These are phyloP conservation scores for Meyerozyma elateridarum DNA, from an alignment of 1,139 yeast species.

Conservation along the genomic window DNA sequence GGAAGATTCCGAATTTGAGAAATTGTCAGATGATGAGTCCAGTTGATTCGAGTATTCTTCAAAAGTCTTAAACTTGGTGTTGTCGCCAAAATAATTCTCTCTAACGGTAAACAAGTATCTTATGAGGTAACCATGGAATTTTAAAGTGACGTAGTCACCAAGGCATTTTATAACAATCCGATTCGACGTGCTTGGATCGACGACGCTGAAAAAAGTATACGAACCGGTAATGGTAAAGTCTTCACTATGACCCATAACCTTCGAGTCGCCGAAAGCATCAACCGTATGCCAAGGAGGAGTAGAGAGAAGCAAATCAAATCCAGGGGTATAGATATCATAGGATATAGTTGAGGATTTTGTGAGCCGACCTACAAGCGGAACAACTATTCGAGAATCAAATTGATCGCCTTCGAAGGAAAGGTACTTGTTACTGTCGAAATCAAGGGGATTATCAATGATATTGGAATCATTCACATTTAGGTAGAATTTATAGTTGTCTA, in stretches of 20 bases:
- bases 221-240: constrained; percentile 61
- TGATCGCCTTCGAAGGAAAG: constrained; percentile 66
- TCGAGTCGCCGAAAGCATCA: constrained; percentile 59
- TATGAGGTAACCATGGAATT: constrained; percentile 74
- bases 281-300: constrained; percentile 93
- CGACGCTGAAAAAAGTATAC: constrained; percentile 54
- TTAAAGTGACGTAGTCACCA: constrained; percentile 64
- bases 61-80: constrained; percentile 74
- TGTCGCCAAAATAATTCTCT: constrained; percentile 88
- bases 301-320: constrained; percentile 58
- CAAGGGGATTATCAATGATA: constrained; percentile 83
- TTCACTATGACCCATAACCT: constrained; percentile 59
- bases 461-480: constrained; percentile 83
- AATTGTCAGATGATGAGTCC: constrained; percentile 6
- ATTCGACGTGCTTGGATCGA: constrained; percentile 66
- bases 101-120: constrained; percentile 72
- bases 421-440: constrained; percentile 73
- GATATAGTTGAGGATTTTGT: constrained; percentile 53
- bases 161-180: constrained; percentile 59
- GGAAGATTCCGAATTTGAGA: constrained; percentile 5
- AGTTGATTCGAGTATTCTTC: constrained; percentile 58
- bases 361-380: constrained; percentile 63
- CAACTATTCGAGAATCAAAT: constrained; percentile 40
- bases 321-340: constrained; percentile 53
- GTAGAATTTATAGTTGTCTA: constrained; percentile 53